Evolutionary conservation across 2,329 filamentous ascomycete species (phyloP).

Genomic region (Penicillium sp.): DNA sequence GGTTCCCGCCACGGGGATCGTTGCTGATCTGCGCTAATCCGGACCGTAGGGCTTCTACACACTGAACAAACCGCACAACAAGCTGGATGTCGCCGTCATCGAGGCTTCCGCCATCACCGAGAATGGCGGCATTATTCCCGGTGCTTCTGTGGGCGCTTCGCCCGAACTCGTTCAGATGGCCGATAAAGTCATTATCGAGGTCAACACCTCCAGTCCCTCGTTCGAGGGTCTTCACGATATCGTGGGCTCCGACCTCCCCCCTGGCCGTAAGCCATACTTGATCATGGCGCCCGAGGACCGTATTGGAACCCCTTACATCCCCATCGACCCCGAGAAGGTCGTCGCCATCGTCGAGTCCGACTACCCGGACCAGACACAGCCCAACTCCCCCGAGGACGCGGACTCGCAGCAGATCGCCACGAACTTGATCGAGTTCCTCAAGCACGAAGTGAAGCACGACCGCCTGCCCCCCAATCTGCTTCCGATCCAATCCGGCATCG

Average conservation of each 20-base stretch:
- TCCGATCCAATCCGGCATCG: constrained; percentile 82
- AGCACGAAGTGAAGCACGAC: constrained; percentile 78
- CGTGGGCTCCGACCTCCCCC: constrained; percentile 81
- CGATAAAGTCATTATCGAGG: constrained; percentile 89
- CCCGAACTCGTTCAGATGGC: constrained; percentile 88
- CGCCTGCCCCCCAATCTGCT: constrained; percentile 74
- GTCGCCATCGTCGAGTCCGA: constrained; percentile 81
- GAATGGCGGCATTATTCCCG: constrained; percentile 83
- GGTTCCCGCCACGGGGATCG: constrained; percentile 5
- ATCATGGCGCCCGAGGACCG: constrained; percentile 83
- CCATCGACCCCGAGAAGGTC: constrained; percentile 79
- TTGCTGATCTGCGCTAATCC: constrained; percentile 8
- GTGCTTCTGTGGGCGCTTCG: constrained; percentile 79
- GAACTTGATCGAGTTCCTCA: constrained; percentile 80
- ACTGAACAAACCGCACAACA: constrained; percentile 70
- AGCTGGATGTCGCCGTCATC: constrained; percentile 78
- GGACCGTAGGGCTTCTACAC: constrained; percentile 70
- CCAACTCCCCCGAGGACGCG: constrained; percentile 74
- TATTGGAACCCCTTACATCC: constrained; percentile 78
- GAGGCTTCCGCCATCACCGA: constrained; percentile 85
- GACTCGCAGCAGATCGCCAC: constrained; percentile 69
- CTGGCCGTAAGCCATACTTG: constrained; percentile 77
- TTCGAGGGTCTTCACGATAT: constrained; percentile 91
- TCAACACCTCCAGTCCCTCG: constrained; percentile 80
- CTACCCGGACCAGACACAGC: constrained; percentile 73